A percentile compares a stretch with the other conserved stretches of the same genome.
These are phyloP conservation scores for Vickermania ingenoplastis DNA, from an alignment of 208 protist genomes.

Conservation along the genomic window DNA sequence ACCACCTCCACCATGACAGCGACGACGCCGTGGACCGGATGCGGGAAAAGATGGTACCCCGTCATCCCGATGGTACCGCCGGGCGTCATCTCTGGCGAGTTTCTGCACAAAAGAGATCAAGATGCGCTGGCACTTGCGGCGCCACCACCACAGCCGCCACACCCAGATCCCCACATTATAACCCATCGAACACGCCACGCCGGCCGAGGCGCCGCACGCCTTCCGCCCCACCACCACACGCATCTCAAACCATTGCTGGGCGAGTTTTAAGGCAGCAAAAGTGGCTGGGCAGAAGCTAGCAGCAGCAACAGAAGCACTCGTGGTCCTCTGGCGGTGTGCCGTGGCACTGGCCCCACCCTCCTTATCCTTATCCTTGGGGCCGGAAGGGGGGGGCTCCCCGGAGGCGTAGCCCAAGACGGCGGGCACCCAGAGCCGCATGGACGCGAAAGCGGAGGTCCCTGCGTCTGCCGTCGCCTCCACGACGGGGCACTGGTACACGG, in stretches of 20 bases:
- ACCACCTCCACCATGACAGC: too few species aligned
- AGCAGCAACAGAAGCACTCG: neutral
- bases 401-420: too few species aligned
- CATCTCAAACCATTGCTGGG: neutral
- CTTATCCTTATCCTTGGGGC: too few species aligned
- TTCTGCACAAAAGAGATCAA: neutral
- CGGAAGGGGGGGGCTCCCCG: too few species aligned
- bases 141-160: neutral
- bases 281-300: neutral
- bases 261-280: neutral
- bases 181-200: neutral
- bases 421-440: too few species aligned
- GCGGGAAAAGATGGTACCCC: too few species aligned
- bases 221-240: neutral
- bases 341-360: neutral
- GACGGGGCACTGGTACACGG: neutral
- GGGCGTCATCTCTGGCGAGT: too few species aligned
- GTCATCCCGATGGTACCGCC: too few species aligned
- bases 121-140: neutral
- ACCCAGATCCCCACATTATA: neutral
- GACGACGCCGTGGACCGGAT: too few species aligned
- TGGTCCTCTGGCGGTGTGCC: neutral
- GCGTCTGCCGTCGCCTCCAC: neutral
- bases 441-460: neutral
- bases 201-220: neutral